phyloP scores from a whole-genome alignment of 176 grass and related monocot genomes.

The Saccharum spontaneum region DNA sequence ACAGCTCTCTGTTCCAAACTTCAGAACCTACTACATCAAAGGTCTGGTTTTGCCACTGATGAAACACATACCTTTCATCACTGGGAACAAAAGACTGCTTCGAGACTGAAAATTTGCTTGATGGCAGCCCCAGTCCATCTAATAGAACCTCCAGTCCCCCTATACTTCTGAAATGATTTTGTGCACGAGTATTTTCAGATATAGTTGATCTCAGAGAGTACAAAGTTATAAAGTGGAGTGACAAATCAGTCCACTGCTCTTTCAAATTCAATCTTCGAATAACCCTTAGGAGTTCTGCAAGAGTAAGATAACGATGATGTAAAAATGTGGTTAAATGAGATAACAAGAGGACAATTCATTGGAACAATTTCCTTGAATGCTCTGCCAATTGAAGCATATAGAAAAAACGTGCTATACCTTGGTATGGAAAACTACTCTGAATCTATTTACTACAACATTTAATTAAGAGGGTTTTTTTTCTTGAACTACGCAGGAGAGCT shows the following conservation, averaged over 20 bases:
- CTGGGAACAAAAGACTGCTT: conserved; percentile 55
- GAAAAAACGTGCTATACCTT: conserved; percentile 12
- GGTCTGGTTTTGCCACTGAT: neutral
- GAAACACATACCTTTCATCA: conserved; percentile 69
- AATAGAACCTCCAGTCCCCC: conserved; percentile 97
- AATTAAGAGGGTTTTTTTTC: neutral
- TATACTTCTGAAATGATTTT: conserved; percentile 99
- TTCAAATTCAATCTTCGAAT: conserved; percentile 96
- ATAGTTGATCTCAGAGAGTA: conserved; percentile 75
- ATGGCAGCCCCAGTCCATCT: conserved; percentile 88
- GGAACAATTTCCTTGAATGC: conserved; percentile 9
- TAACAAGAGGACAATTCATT: conserved; percentile 22
- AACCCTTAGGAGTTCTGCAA: conserved; percentile 90
- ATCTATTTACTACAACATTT: neutral
- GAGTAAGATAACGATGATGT: conserved; percentile 36
- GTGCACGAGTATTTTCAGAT: conserved; percentile 83
- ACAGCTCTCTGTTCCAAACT: neutral
- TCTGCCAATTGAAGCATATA: neutral
- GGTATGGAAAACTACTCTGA: conserved; percentile 11
- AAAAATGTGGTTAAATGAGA: conserved; percentile 18
- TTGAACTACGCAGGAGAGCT: neutral
- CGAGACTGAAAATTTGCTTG: conserved; percentile 82
- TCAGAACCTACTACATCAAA: neutral
- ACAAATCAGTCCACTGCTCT: conserved; percentile 88
- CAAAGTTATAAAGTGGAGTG: conserved; percentile 87